Evolutionary conservation across 2,329 filamentous ascomycete genomes (phyloP).

Genomic region (Exophiala alcalophila): DNA sequence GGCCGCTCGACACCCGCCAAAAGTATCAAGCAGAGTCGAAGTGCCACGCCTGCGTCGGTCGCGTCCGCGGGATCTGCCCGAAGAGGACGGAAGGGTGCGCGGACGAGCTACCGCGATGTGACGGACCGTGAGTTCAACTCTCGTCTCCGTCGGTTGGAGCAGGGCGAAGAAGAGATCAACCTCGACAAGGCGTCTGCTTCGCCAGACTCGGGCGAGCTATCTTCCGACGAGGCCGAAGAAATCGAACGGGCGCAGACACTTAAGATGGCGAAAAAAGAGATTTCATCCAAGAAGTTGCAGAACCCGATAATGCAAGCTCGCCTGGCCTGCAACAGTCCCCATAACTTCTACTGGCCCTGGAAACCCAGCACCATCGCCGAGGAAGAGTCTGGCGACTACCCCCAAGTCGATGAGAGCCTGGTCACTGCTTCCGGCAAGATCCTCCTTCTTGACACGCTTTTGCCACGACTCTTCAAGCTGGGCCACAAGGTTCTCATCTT

Average conservation of each 20-base stretch:
- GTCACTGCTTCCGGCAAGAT: conserved; percentile 92
- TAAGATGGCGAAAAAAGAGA: conserved; percentile 65
- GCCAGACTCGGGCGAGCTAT: conserved; percentile 25
- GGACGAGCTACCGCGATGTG: conserved; percentile 63
- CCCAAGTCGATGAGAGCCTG: conserved; percentile 71
- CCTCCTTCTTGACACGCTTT: conserved; percentile 82
- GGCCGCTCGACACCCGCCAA: conserved; percentile 58
- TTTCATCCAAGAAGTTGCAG: conserved; percentile 85
- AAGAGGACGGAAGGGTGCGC: conserved; percentile 44
- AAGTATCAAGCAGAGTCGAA: conserved; percentile 69
- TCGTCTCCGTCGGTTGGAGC: conserved; percentile 51
- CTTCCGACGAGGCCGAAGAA: conserved; percentile 33
- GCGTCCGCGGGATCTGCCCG: conserved; percentile 50
- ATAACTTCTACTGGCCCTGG: conserved; percentile 97
- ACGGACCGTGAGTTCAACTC: conserved; percentile 83
- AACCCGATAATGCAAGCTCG: conserved; percentile 91
- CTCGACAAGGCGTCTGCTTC: conserved; percentile 17
- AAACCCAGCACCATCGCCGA: conserved; percentile 63
- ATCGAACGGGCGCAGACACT: conserved; percentile 34
- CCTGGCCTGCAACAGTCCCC: conserved; percentile 86
- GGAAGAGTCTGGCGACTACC: conserved; percentile 42
- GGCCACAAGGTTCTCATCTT: conserved; percentile 94
- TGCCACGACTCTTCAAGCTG: conserved; percentile 68
- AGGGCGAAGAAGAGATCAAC: conserved; percentile 52
- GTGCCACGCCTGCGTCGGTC: conserved; percentile 66